phyloP scores from a whole-genome alignment of 2,329 filamentous ascomycete species.

The Aspergillus jensenii region DNA sequence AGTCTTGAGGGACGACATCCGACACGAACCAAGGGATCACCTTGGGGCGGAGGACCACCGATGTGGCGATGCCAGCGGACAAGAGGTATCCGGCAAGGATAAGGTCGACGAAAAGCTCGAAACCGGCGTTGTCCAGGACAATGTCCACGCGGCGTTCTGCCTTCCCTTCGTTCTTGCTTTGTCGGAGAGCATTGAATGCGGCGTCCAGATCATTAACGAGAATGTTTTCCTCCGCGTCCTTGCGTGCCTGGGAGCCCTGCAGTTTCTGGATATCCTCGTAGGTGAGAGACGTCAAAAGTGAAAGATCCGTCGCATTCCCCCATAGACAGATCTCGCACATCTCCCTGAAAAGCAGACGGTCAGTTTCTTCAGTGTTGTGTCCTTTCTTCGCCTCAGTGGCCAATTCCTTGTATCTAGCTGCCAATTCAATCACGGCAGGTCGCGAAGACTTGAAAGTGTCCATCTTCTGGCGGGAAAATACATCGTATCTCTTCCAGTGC shows the following conservation, averaged over 20 bases:
- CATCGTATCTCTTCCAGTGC: constrained; percentile 87
- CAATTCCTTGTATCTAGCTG: constrained; percentile 73
- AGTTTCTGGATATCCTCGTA: constrained; percentile 98
- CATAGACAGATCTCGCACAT: constrained; percentile 97
- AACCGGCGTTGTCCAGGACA: constrained; percentile 94
- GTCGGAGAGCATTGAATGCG: constrained; percentile 68
- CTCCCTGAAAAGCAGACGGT: constrained; percentile 78
- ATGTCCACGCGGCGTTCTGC: constrained; percentile 81
- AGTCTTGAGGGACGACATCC: constrained; percentile 85
- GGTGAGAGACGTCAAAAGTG: constrained; percentile 81
- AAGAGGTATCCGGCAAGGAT: constrained; percentile 89
- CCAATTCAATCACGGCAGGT: constrained; percentile 78
- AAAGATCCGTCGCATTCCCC: constrained; percentile 95
- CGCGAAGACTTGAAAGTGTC: constrained; percentile 89
- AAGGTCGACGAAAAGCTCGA: constrained; percentile 94
- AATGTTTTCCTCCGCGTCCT: constrained; percentile 87
- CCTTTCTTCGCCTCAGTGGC: constrained; percentile 64
- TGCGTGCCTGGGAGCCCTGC: constrained; percentile 83
- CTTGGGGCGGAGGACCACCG: constrained; percentile 87
- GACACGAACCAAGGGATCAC: constrained; percentile 98
- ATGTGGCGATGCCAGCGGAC: constrained; percentile 78
- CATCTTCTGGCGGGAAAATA: constrained; percentile 87
- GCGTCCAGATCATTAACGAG: constrained; percentile 77
- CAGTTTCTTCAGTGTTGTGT: constrained; percentile 62
- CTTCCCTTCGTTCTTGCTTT: constrained; percentile 62